Conservation (phyloP, 2,329 filamentous ascomycete genomes). For the Pseudogymnoascus sp. region DNA sequence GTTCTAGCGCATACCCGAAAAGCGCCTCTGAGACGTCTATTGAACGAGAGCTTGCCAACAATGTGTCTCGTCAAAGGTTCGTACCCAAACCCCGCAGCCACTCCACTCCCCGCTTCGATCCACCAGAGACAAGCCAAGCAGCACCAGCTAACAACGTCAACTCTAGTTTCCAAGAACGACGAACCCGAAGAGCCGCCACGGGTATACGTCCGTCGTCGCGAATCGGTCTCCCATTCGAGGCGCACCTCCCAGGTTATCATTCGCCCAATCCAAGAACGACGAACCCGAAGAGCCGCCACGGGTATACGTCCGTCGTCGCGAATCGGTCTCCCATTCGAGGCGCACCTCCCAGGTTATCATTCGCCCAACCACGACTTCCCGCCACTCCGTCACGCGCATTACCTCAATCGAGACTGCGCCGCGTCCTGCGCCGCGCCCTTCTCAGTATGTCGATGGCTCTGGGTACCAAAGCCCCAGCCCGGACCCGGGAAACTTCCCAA, state of each 20-base stretch:
- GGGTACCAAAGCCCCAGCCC: background rate
- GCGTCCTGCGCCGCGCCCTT: background rate
- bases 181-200: background rate
- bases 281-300: background rate
- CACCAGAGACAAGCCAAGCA: background rate
- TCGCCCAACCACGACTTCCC: background rate
- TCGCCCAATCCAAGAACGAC: background rate
- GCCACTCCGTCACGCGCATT: background rate
- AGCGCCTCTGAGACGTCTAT: background rate
- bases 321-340: background rate
- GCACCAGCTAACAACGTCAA: background rate
- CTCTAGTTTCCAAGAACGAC: background rate
- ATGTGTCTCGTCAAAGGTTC: conserved; percentile 9
- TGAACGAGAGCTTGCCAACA: background rate
- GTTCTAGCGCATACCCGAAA: background rate
- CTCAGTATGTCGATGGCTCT: background rate
- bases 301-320: background rate
- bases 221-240: background rate
- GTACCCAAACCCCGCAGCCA: conserved; percentile 5
- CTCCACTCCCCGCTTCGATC: background rate
- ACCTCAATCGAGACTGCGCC: background rate
- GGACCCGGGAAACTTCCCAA: background rate
- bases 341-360: background rate
- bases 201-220: background rate
- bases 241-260: background rate